Percentiles rank a stretch among this genome's conserved stretches.
phyloP scores from a whole-genome alignment of 2,329 filamentous ascomycete genomes.

The Aspergillus nomiae region DNA sequence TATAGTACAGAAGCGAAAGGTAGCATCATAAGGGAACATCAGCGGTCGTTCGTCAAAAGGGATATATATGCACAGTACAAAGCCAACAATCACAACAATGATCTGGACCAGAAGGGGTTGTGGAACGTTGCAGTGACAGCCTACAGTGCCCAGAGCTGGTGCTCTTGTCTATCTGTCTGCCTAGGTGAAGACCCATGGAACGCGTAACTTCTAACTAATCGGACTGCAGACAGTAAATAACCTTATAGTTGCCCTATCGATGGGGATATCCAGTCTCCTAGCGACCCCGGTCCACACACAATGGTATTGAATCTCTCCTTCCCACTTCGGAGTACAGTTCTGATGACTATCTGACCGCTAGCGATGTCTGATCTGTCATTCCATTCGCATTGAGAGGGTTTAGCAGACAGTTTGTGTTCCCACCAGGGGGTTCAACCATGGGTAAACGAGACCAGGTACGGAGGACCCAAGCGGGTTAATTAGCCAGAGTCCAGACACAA shows the following conservation, averaged over 20 bases:
- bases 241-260: background rate
- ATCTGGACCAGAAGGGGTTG: background rate
- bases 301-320: background rate
- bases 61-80: background rate
- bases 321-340: background rate
- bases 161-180: background rate
- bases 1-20: background rate
- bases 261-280: background rate
- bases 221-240: background rate
- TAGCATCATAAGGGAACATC: background rate
- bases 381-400: background rate
- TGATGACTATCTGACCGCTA: background rate
- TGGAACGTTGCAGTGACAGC: background rate
- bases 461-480: background rate
- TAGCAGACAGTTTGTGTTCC: background rate
- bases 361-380: background rate
- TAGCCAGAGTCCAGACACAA: conserved; percentile 1
- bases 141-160: background rate
- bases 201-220: background rate
- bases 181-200: background rate
- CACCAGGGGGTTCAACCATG: background rate
- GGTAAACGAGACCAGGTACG: background rate
- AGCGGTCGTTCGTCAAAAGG: background rate
- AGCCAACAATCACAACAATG: background rate
- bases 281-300: background rate